Conservation (phyloP, 441 rosid genomes). For the Arabidopsis hybrid region DNA sequence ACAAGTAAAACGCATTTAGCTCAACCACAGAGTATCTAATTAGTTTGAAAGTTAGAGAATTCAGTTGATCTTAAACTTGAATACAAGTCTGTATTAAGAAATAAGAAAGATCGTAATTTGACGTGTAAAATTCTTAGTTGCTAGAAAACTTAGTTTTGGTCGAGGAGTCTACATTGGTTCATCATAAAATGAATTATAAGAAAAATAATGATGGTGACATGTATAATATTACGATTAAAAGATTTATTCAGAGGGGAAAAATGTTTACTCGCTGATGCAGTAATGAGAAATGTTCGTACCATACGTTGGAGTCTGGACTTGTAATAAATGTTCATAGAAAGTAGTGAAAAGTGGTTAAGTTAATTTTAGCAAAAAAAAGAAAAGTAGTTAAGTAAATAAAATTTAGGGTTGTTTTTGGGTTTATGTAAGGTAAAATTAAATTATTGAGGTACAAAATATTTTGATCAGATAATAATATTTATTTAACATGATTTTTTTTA, state of each 20-base stretch:
- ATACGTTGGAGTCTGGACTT: slow-evolving; percentile 43
- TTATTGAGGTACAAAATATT: slow-evolving; percentile 31
- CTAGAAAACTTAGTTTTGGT: neutral
- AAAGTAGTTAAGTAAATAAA: slow-evolving; percentile 7
- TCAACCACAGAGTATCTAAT: neutral
- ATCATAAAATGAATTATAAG: neutral
- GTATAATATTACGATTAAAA: neutral
- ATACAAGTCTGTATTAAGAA: neutral
- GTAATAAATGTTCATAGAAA: slow-evolving; percentile 45
- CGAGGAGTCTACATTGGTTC: slow-evolving; percentile 4
- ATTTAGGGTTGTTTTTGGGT: neutral
- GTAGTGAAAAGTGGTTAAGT: slow-evolving; percentile 14
- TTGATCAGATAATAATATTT: slow-evolving; percentile 5
- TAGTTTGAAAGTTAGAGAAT: neutral
- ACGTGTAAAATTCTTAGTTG: neutral
- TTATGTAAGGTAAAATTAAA: neutral
- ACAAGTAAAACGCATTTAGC: slow-evolving; percentile 1
- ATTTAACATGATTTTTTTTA: slow-evolving; percentile 21
- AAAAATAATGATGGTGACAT: slow-evolving; percentile 12
- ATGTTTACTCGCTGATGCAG: slow-evolving; percentile 32
- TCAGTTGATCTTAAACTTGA: neutral
- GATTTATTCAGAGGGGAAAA: slow-evolving; percentile 17
- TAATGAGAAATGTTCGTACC: slow-evolving; percentile 33
- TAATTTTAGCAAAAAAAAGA: too few relatives aligned
- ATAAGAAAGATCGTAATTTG: neutral